Evolutionary conservation across 2,329 filamentous ascomycete species (phyloP), one percentile per base, ranked within the genome.

Genomic region (Hymenotorrendiella dingleyae): DNA sequence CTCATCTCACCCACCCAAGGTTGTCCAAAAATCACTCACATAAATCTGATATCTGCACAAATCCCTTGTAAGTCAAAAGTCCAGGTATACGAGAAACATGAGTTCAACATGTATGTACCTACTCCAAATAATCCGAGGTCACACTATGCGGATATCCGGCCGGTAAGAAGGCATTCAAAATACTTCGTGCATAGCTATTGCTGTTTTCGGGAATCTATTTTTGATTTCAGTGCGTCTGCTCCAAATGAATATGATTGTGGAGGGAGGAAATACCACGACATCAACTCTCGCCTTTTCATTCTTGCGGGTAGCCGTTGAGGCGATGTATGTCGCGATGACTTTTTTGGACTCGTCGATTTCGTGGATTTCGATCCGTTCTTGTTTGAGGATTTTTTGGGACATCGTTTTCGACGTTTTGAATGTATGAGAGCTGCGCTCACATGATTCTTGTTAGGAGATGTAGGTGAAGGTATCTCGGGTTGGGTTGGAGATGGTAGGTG

Each of bases 61-160:
- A 29, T 27, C n/a, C 35, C 44, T 29, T 16, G 39, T 44, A 16
- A 40, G 29, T 14, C 16, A n/a, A 28, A 39, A 42, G 20, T 23
- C 16, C n/a, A 42, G 16, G 5, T 10, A 10, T 16, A 10, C 9
- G 14, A 32, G 29, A 6, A 8, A 32, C n/a, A n/a, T n/a, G n/a
- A n/a, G n/a, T n/a, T n/a, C n/a, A n/a, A n/a, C n/a, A 33, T 12
- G 10, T 23, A 22, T 21, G 17, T 16, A 64, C 70, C 58, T 50
- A 84, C 78, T 77, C 70, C 10, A 82, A 63, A 62, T 86, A 86
- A 61, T 86, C 82, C 26, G 76, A 67, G n/a, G 75, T 83, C 27
- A 86, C 82, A 52, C 78, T 84, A 33, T 80, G 71, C 3, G 82
- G 82, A 63, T 80, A 86, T 10, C 82, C 82, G 2, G 76, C 73